Percentiles rank a stretch among this genome's conserved stretches.
Conservation (phyloP, 2,329 filamentous ascomycete genomes). For the Zasmidium citrigriseum region DNA sequence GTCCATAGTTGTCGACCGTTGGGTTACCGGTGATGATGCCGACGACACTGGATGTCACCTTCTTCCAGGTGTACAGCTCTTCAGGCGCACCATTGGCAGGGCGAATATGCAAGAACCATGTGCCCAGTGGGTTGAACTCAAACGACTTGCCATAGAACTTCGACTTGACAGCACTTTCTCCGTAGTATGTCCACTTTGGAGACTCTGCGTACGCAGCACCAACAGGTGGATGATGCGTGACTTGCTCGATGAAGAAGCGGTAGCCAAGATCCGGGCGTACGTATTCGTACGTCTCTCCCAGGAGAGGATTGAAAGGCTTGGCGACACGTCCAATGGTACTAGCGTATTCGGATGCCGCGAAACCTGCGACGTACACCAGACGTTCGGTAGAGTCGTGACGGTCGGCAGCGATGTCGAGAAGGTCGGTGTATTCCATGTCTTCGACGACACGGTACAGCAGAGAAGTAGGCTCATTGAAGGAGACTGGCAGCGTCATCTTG, state of each 20-base stretch:
- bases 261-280: slow-evolving; percentile 94
- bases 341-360: slow-evolving; percentile 94
- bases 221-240: slow-evolving; percentile 94
- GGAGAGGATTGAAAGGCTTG: slow-evolving; percentile 94
- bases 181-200: slow-evolving; percentile 92
- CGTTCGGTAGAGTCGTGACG: slow-evolving; percentile 85
- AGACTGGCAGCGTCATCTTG: slow-evolving; percentile 97
- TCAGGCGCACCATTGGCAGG: slow-evolving; percentile 65
- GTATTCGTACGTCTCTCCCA: slow-evolving; percentile 97
- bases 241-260: slow-evolving; percentile 97
- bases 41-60: slow-evolving; percentile 95
- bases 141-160: slow-evolving; percentile 98
- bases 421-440: slow-evolving; percentile 96
- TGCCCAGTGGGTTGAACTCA: slow-evolving; percentile 93
- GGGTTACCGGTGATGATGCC: slow-evolving; percentile 97
- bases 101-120: slow-evolving; percentile 89
- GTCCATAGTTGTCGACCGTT: slow-evolving; percentile 94
- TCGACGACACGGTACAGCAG: slow-evolving; percentile 91
- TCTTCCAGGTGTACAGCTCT: slow-evolving; percentile 98
- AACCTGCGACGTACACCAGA: slow-evolving; percentile 90
- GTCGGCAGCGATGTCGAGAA: slow-evolving; percentile 85
- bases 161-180: slow-evolving; percentile 90
- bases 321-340: slow-evolving; percentile 95
- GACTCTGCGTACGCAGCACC: slow-evolving; percentile 92
- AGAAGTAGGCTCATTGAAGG: slow-evolving; percentile 97